Evolutionary conservation across 2,329 filamentous ascomycete genomes (phyloP).

Genomic region (Stenocarpella maydis): DNA sequence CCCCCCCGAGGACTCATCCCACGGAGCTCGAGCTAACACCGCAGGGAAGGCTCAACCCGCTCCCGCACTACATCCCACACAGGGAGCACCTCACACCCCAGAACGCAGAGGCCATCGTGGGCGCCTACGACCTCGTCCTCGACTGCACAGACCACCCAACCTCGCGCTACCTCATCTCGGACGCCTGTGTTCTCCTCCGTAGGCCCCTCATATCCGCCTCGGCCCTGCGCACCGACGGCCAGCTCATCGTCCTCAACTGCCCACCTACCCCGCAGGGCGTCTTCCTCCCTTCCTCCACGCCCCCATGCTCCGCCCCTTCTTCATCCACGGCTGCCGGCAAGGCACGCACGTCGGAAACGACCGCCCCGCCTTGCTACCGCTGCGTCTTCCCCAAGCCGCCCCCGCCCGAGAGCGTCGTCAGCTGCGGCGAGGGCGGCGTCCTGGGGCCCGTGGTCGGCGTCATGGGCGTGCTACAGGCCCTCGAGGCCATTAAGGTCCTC

Average conservation of each 20-base stretch:
- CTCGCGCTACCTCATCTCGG: slow-evolving; percentile 90
- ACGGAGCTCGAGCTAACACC: slow-evolving; percentile 32
- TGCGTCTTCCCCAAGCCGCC: slow-evolving; percentile 92
- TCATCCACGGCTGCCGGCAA: slow-evolving; percentile 32
- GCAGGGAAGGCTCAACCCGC: slow-evolving; percentile 72
- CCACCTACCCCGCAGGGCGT: slow-evolving; percentile 71
- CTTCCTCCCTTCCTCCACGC: slow-evolving; percentile 39
- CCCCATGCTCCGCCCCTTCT: slow-evolving; percentile 41
- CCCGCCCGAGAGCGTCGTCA: slow-evolving; percentile 80
- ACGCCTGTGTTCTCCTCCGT: slow-evolving; percentile 80
- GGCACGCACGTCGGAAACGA: background rate
- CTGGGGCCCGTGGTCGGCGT: slow-evolving; percentile 89
- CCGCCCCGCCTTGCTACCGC: slow-evolving; percentile 86
- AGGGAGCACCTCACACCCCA: slow-evolving; percentile 70
- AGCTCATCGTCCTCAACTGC: slow-evolving; percentile 87
- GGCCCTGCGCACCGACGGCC: slow-evolving; percentile 86
- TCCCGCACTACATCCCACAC: slow-evolving; percentile 70
- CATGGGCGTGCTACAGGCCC: slow-evolving; percentile 92
- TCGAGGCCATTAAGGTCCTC: slow-evolving; percentile 89
- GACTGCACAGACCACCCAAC: slow-evolving; percentile 96
- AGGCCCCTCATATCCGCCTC: slow-evolving; percentile 90
- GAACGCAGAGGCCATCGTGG: slow-evolving; percentile 73
- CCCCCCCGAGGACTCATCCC: too few relatives aligned
- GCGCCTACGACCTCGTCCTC: slow-evolving; percentile 81
- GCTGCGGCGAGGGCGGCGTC: slow-evolving; percentile 92